These are phyloP conservation scores for Hymenoscyphus scutula DNA, from an alignment of 2,329 filamentous ascomycete species.

Conservation along the genomic window DNA sequence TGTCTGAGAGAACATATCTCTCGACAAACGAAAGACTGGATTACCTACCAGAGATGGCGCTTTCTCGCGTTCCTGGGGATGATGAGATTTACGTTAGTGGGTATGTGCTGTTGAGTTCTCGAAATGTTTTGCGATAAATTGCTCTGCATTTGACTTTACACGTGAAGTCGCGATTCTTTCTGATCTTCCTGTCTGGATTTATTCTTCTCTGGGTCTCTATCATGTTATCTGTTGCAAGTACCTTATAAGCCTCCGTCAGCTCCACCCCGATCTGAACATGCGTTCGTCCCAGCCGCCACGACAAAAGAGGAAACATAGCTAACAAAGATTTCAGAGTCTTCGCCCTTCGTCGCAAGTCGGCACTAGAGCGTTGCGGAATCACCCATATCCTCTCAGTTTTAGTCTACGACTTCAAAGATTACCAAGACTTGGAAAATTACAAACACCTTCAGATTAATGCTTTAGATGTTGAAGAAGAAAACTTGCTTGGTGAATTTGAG, in stretches of 20 bases:
- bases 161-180: conserved; percentile 6
- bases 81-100: conserved; percentile 76
- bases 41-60: conserved; percentile 46
- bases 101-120: conserved; percentile 46
- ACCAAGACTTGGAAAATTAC: conserved; percentile 59
- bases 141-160: conserved; percentile 2
- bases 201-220: not conserved
- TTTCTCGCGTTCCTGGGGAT: conserved; percentile 67
- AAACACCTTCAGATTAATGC: conserved; percentile 78
- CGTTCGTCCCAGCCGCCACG: not conserved
- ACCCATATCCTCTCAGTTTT: conserved; percentile 89
- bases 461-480: conserved; percentile 87
- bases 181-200: not conserved
- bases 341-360: conserved; percentile 68
- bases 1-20: conserved; percentile 1
- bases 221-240: not conserved
- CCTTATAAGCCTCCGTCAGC: not conserved
- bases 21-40: conserved; percentile 21
- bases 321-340: conserved; percentile 60
- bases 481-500: conserved; percentile 79
- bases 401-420: conserved; percentile 55
- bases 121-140: not conserved
- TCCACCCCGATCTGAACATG: too few relatives aligned
- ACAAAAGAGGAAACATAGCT: not conserved
- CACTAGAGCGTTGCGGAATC: conserved; percentile 70